Base-by-base conservation (phyloP, 1,284 basidiomycete species). In the Heterobasidion occidentale region DNA sequence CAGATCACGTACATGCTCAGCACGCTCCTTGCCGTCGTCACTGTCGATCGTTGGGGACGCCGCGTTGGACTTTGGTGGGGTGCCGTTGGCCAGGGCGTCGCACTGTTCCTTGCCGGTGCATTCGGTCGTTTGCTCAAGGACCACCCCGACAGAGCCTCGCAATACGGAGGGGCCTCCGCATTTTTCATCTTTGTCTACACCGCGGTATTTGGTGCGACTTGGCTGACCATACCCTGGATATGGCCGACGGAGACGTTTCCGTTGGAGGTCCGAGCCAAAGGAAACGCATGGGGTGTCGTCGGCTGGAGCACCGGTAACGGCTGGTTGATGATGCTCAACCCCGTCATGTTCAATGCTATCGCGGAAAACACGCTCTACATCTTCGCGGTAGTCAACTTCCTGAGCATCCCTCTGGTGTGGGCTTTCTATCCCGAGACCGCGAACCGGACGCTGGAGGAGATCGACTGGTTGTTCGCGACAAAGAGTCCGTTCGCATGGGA, bases 201-300 rank as follows among this genome's bases (percentile, higher is more conserved):
- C 3, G 70, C 70, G 9, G 61, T 76, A 17, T 78, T 77, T 63
- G 77, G 76, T 42, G 77, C 76, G 48, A 78, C 77, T 35, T 84
- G 82, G 79, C 75, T 84, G 44, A 83, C 83, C 20, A 79, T 81
- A 59, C 82, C 81, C 7, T 70, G 68, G 69, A 68, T 70, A 52
- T 70, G 70, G 58, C 70, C 71, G 15, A 73, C 74, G 33, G 75
- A 77, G 71, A 82, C 80, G 56, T 86, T 84, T 76, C 83, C 83
- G 35, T 76, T 85, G 52, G 77, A 81, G 58, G 79, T 84, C 42
- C 77, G 84, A 62, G 77, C 83, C 3, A 76, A 77, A 65, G 77
- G 77, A 8, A 78, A 75, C 56, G 76, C 80, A 64, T 74, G 81
- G 76, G 77, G 82, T 67, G 72, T 78, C 19, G 67, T 77, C 45